phyloP scores from a whole-genome alignment of 73 alveolate genomes.

The Stentor coeruleus region DNA sequence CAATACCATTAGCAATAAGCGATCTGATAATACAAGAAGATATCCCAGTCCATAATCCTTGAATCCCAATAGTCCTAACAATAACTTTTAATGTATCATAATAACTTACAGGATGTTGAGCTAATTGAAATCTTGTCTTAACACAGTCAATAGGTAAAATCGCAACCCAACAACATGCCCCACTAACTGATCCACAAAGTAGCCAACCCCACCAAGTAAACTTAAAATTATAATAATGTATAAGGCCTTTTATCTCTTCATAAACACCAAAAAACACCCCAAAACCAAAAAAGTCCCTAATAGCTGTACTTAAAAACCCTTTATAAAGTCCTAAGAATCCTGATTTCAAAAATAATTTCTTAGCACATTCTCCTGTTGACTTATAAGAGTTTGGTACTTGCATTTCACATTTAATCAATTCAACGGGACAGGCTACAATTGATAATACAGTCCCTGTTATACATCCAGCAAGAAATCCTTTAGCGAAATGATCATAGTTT shows the following conservation, averaged over 20 bases:
- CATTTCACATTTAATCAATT: not conserved
- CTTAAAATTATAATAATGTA: not conserved
- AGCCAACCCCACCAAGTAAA: not conserved
- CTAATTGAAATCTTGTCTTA: not conserved
- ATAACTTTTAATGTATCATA: not conserved
- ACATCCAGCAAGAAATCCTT: conserved; percentile 3
- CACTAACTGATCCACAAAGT: not conserved
- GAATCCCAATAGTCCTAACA: not conserved
- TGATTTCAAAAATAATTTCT: not conserved
- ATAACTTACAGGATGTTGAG: not conserved
- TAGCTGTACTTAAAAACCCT: not conserved
- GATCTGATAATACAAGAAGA: not conserved
- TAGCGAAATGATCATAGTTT: not conserved
- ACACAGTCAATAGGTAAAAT: not conserved
- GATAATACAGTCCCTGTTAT: conserved; percentile 6
- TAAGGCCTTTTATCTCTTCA: not conserved
- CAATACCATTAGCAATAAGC: not conserved
- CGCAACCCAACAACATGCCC: not conserved
- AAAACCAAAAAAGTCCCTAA: not conserved
- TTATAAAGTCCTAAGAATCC: not conserved
- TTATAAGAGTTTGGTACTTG: not conserved
- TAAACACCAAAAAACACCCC: conserved; percentile 10
- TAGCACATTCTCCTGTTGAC: not conserved
- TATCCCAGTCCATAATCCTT: not conserved
- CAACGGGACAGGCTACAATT: conserved; percentile 1